Percentiles rank a stretch among this genome's conserved stretches.
phyloP scores from a whole-genome alignment of 2,329 filamentous ascomycete genomes.

The Emericellopsis atlantica region DNA sequence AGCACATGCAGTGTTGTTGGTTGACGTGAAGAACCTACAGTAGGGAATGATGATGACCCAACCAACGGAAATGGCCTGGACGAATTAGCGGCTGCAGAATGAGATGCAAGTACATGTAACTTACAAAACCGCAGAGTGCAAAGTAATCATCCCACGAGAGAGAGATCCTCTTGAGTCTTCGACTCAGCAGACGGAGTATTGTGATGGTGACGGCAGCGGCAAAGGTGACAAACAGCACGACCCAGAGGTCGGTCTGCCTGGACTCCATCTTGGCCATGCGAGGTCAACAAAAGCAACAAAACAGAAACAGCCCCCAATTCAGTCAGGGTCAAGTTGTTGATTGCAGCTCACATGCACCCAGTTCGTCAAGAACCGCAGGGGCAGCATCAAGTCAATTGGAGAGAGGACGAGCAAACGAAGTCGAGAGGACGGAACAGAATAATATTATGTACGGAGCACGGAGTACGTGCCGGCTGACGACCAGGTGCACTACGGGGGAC shows the following conservation, averaged over 20 bases:
- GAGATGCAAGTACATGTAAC: background rate
- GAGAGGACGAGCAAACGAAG: background rate
- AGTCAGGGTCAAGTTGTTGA: background rate
- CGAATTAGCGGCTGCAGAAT: background rate
- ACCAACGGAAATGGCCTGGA: conserved; percentile 2
- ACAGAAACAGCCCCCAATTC: background rate
- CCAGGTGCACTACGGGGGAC: background rate
- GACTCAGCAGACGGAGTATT: conserved; percentile 4
- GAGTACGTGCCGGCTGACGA: too few species aligned
- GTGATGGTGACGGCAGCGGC: conserved; percentile 3
- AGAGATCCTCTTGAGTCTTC: conserved; percentile 2
- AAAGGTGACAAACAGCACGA: conserved; percentile 3
- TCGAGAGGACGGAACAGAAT: conserved; percentile 1
- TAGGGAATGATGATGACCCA: conserved; percentile 4
- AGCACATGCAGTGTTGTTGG: background rate
- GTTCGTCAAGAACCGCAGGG: conserved; percentile 1
- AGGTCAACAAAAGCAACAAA: conserved; percentile 1
- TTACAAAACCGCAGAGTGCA: conserved; percentile 3
- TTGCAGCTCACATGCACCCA: background rate
- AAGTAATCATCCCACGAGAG: conserved; percentile 6
- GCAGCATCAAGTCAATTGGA: background rate
- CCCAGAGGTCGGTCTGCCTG: conserved; percentile 4
- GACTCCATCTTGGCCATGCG: conserved; percentile 4
- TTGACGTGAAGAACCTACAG: conserved; percentile 1
- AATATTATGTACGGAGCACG: background rate